A percentile compares a stretch with the other conserved stretches of the same genome.
Evolutionary conservation across 2,329 filamentous ascomycete species (phyloP).

Genomic region (Aspergillus latus): DNA sequence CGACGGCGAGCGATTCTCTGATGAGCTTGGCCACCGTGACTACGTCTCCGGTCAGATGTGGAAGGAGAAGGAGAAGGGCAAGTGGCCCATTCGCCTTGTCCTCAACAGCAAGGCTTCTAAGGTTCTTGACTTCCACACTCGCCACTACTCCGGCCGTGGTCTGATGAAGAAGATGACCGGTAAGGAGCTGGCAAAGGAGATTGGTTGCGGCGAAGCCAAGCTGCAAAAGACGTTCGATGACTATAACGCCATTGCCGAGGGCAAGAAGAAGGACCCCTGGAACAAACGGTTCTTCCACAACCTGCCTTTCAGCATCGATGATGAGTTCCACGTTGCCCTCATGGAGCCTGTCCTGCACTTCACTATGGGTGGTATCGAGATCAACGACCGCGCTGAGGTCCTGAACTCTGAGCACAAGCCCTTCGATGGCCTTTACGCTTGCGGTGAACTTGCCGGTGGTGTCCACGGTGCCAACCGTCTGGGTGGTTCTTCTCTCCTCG

Average conservation of each 20-base stretch:
- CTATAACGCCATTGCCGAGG: slow-evolving; percentile 93
- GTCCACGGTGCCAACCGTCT: slow-evolving; percentile 99
- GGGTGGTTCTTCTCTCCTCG: slow-evolving; percentile 94
- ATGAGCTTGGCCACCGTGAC: slow-evolving; percentile 97
- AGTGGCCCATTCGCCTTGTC: slow-evolving; percentile 93
- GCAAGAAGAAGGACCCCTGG: slow-evolving; percentile 96
- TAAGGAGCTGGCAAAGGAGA: slow-evolving; percentile 91
- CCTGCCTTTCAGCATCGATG: slow-evolving; percentile 80
- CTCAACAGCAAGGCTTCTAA: slow-evolving; percentile 99
- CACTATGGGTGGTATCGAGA: slow-evolving; percentile 17
- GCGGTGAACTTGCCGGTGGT: slow-evolving; percentile 94
- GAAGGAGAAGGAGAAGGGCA: slow-evolving; percentile 96
- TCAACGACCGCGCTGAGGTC: slow-evolving; percentile 80
- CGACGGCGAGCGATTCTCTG: slow-evolving; percentile 94
- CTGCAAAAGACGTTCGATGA: slow-evolving; percentile 88
- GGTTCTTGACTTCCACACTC: slow-evolving; percentile 97
- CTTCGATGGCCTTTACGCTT: slow-evolving; percentile 94
- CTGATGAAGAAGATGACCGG: slow-evolving; percentile 99
- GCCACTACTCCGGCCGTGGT: slow-evolving; percentile 97
- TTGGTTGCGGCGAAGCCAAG: slow-evolving; percentile 83
- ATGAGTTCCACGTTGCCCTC: slow-evolving; percentile 91
- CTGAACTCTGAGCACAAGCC: slow-evolving; percentile 88
- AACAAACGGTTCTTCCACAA: slow-evolving; percentile 99
- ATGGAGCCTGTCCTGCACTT: slow-evolving; percentile 97
- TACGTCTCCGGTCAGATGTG: slow-evolving; percentile 99